Conservation (phyloP, 2,329 filamentous ascomycete species). For the Cytospora chrysosperma region DNA sequence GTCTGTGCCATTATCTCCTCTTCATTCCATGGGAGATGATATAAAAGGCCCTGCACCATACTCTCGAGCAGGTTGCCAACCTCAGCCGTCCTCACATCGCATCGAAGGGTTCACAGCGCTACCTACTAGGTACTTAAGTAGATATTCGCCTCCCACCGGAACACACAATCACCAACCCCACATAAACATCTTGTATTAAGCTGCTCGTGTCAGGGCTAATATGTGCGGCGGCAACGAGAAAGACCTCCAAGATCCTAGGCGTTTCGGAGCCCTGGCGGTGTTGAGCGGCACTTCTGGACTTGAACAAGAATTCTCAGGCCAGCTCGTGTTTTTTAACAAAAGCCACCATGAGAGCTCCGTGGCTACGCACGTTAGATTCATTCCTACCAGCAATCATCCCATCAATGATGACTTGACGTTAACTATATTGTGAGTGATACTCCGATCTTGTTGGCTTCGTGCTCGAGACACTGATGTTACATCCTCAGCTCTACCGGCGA, state of each 20-base stretch:
- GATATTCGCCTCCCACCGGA: background rate
- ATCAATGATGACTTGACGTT: conserved; percentile 2
- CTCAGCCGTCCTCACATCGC: background rate
- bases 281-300: conserved; percentile 3
- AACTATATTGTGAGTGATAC: conserved; percentile 17
- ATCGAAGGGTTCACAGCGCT: background rate
- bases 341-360: conserved; percentile 15
- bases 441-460: background rate
- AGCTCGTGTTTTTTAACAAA: conserved; percentile 17
- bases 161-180: background rate
- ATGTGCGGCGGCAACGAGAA: conserved; percentile 20
- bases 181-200: background rate
- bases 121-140: background rate
- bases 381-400: background rate
- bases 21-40: background rate
- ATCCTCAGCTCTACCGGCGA: conserved; percentile 17
- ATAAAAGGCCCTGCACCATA: background rate
- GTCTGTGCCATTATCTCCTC: background rate
- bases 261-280: conserved; percentile 21
- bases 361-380: conserved; percentile 20
- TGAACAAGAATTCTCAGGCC: conserved; percentile 13
- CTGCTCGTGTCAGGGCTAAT: background rate
- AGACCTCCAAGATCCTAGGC: conserved; percentile 14
- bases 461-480: background rate
- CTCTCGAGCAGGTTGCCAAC: background rate